Base-by-base conservation (phyloP, 169 alveolate genomes). In the Eimeria necatrix region DNA sequence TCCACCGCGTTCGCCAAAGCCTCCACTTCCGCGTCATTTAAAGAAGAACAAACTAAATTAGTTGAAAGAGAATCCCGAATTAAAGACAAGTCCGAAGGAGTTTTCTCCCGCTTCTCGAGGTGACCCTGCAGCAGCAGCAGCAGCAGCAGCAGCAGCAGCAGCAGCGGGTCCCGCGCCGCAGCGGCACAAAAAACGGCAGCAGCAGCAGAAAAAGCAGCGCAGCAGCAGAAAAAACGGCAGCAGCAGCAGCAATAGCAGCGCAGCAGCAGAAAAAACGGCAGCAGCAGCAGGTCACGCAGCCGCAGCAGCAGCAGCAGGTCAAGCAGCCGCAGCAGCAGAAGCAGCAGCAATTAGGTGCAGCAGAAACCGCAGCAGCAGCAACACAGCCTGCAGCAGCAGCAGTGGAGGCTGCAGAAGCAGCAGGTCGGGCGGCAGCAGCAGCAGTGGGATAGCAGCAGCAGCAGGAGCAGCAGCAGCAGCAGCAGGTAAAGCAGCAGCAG, bases 1-100 rank as follows among this genome's bases (percentile, higher is more conserved):
- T 98, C 98, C 98, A 98, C 98, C 53, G 98, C 97, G 46, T 97
- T 96, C 53, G 97, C 97, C 92, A 98, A 96, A n/a, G 99, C 98
- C 32, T 96, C 95, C 59, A 98, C 95, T 92, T 98, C 99, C 60
- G 96, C 96, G 26, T 97, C 99, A 88, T 98, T 98, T 84, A 98
- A 91, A 10, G 98, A 95, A 16, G 97, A 95, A 60, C 98, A 98
- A 7, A 98, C 98, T 2, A 98, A 91, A 90, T 98, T 98, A 48
- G 96, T 97, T 53, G 96, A 97, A 46, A 98, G 94, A 22, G 98
- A 97, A n/a, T 83, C 52, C 61, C 96, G 97, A 93, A 98, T 97
- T 70, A 97, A 96, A 22, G 89, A 95, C 26, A 96, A 93, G 88
- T 98, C 99, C 20, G 94, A 96, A 52, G 49, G 73, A n/a, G 95